Base-by-base conservation (phyloP, 1,139 yeast species). In the Zygosaccharomyces sapae region DNA sequence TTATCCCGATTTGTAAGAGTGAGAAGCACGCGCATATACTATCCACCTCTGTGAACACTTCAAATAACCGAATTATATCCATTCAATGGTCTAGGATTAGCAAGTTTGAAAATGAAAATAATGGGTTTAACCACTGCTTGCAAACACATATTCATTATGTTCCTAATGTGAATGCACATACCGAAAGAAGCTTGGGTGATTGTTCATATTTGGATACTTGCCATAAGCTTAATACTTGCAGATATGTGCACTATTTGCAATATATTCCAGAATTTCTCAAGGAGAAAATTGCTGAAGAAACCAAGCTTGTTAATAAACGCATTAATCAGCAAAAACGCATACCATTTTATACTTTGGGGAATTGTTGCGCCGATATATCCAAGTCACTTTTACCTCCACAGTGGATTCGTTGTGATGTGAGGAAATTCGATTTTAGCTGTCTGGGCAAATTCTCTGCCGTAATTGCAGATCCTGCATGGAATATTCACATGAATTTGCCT, bases 121-220 rank as follows among this genome's bases (percentile, higher is more conserved):
- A 55, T 5, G 60, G 56, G 4, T 52, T 71, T 5, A 46, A 59
- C 7, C 52, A 59, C 16, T 85, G 92, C 57, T 59, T 75, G 6
- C 67, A 69, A 33, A 56, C 57, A 0, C 79, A 77, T 51, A 74
- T 78, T 44, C 94, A 85, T 63, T 81, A 72, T 57, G 68, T 85
- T 25, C 89, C 90, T 1, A 71, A 83, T 13, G 65, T 80, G 41
- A 75, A 72, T 44, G 61, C 67, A 18, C 76, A 74, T 47, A 81
- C 96, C 0, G 97, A 90, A 59, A 49, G 67, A 1, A 68, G 73
- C 20, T 66, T 87, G 12, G 97, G 97, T 0, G 97, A 90, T 65
- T 90, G 97, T 61, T 89, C 96, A 3, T 90, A 90, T 61, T 73
- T 90, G 53, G 97, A 90, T 63, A 89, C 97, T 1, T 90, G 97